Conservation (phyloP, 176 grass and related monocot genomes). For the Dendrocalamus sinicus region DNA sequence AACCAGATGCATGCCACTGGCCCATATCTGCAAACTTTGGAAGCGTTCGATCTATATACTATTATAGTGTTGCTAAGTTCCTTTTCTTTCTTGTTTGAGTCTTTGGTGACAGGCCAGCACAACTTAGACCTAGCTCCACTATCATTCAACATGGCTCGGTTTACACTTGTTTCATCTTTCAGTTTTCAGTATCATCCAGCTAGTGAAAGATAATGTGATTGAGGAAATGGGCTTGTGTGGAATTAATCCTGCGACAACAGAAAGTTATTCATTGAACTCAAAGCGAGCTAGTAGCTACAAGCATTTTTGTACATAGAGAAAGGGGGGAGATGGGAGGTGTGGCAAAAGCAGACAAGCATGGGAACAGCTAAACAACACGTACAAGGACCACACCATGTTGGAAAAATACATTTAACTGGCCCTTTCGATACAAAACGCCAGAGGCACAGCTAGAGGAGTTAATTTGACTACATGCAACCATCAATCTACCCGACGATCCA, state of each 20-base stretch:
- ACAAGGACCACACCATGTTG: constrained; percentile 55
- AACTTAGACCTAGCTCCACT: constrained; percentile 20
- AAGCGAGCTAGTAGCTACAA: constrained; percentile 19
- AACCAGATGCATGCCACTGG: neutral
- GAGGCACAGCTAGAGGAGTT: constrained; percentile 31
- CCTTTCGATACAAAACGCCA: constrained; percentile 53
- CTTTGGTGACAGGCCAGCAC: neutral
- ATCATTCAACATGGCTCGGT: neutral
- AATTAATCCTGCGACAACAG: constrained; percentile 2
- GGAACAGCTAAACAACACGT: constrained; percentile 62
- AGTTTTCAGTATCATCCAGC: neutral
- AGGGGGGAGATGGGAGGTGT: neutral
- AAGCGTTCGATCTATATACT: neutral
- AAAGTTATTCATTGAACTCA: constrained; percentile 16
- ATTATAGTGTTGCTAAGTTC: neutral
- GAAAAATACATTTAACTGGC: constrained; percentile 60
- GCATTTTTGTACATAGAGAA: constrained; percentile 39
- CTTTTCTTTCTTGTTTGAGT: neutral
- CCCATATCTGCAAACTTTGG: constrained; percentile 15
- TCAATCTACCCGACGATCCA: constrained; percentile 18
- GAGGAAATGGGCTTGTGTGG: neutral
- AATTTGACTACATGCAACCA: constrained; percentile 46
- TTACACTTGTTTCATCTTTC: neutral
- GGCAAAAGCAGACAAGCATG: constrained; percentile 54
- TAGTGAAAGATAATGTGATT: neutral